Evolutionary conservation across 306 rosid genomes (phyloP), one percentile per base, ranked within the genome.

Genomic region (Dryas octopetala): DNA sequence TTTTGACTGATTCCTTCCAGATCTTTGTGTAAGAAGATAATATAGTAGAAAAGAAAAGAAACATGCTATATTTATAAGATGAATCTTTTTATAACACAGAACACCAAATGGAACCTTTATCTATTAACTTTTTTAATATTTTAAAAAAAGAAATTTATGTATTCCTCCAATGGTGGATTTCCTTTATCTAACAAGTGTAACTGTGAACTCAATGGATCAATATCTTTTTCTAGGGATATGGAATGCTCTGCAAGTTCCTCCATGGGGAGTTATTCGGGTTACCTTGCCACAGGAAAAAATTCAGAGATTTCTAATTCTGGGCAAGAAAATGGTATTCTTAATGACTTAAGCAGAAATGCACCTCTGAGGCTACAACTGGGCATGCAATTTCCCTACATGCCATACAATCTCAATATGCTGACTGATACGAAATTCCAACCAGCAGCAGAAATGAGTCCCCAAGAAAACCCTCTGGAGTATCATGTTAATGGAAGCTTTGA

Each of bases 191-290:
- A 12, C 4, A 71, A 53, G 52, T 17, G 65, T 71, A 57, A 53
- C 38, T 32, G 38, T 32, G 38, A 32, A 32, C 70, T 77, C 7
- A 45, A 15, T 17, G 51, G 66, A 49, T 65, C 58, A 49, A 58
- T 71, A 7, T 60, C 44, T 55, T 68, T 47, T 64, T 9, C 7
- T 76, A 95, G 99, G 84, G 99, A 91, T 66, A 81, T 85, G 84
- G 92, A 92, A 69, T 88, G 96, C 79, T 85, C 97, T 32, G 81
- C 86, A 48, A 85, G 80, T 68, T 85, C 91, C 57, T 88, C 91
- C 49, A 83, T 85, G 11, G 86, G 89, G 64, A 87, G 91, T 76
- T 85, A 85, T 54, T 79, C 89, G 28, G 78, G 88, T 70, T 88
- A 82, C 79, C 84, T 83, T 57, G 86, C 86, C 73, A 82, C 78